phyloP scores from a whole-genome alignment of 164 flowering plant genomes.

The Vitis labrusca region DNA sequence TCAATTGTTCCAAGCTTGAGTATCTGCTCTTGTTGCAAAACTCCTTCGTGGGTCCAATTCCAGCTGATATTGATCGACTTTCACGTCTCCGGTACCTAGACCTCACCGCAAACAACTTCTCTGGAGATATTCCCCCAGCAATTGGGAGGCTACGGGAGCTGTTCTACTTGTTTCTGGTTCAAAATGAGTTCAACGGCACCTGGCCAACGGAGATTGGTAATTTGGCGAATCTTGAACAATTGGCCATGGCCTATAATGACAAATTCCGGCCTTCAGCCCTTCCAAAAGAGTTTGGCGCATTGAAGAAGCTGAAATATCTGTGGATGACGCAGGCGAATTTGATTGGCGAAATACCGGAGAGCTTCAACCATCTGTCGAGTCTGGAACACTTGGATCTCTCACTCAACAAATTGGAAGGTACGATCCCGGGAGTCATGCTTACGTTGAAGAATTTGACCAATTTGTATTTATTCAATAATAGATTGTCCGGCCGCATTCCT shows the following conservation, averaged over 20 bases:
- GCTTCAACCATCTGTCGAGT: slow-evolving; percentile 26
- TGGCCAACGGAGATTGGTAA: slow-evolving; percentile 62
- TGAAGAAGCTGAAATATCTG: slow-evolving; percentile 49
- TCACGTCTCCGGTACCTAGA: slow-evolving; percentile 35
- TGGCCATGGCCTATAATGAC: slow-evolving; percentile 36
- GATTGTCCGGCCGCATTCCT: slow-evolving; percentile 65
- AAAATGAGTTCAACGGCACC: slow-evolving; percentile 55
- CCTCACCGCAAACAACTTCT: slow-evolving; percentile 61
- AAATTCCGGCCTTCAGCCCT: slow-evolving; percentile 36
- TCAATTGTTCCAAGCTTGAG: slow-evolving; percentile 58
- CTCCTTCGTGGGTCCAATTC: slow-evolving; percentile 57
- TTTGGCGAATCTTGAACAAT: slow-evolving; percentile 41
- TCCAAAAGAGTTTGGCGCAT: slow-evolving; percentile 46
- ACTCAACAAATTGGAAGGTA: slow-evolving; percentile 40
- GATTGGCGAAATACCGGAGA: slow-evolving; percentile 60
- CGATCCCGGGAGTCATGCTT: slow-evolving; percentile 57
- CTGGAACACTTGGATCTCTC: slow-evolving; percentile 54
- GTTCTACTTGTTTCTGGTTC: slow-evolving; percentile 22
- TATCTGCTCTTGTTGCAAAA: slow-evolving; percentile 58
- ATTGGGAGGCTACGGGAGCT: slow-evolving; percentile 44
- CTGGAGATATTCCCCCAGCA: slow-evolving; percentile 63
- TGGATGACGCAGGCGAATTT: slow-evolving; percentile 40
- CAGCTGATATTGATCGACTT: slow-evolving; percentile 48
- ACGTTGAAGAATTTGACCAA: slow-evolving; percentile 42
- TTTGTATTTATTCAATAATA: slow-evolving; percentile 44